These are phyloP conservation scores for Cenchrus fungigraminus DNA, from an alignment of 176 grass and related monocot species.

Conservation along the genomic window DNA sequence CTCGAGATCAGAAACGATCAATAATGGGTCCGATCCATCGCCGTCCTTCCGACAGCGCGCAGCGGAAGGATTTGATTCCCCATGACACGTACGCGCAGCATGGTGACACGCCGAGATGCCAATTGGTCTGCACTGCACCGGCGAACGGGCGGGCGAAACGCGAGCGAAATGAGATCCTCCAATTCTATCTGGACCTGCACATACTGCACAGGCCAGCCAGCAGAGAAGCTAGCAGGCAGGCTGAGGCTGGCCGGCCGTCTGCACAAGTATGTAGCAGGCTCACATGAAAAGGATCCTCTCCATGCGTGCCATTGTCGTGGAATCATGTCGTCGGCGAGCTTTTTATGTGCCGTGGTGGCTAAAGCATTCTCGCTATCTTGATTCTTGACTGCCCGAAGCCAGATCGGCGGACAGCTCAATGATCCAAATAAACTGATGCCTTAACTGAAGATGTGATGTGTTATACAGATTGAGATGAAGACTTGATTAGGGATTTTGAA, in stretches of 20 bases:
- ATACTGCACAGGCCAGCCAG: neutral
- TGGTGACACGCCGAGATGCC: conserved; percentile 45
- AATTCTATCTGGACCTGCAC: neutral
- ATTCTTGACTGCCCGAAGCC: neutral
- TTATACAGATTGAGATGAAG: neutral
- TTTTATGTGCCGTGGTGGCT: conserved; percentile 2
- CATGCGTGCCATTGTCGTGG: neutral
- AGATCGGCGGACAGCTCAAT: neutral
- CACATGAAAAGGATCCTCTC: conserved; percentile 20
- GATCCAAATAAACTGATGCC: neutral
- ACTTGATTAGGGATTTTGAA: neutral
- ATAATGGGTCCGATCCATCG: conserved; percentile 23
- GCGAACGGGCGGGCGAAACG: conserved; percentile 25
- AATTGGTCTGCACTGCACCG: conserved; percentile 18
- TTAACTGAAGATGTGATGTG: neutral
- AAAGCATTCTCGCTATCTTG: neutral
- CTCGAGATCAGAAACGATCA: neutral
- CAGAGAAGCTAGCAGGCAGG: neutral
- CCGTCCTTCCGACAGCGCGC: conserved; percentile 23
- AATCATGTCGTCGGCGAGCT: neutral
- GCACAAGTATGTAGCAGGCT: neutral
- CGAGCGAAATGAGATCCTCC: neutral
- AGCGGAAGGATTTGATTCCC: conserved; percentile 49
- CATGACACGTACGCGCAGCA: conserved; percentile 41
- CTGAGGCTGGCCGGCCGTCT: neutral